Conservation (phyloP, 306 rosid genomes). For the Casuarina glauca region DNA sequence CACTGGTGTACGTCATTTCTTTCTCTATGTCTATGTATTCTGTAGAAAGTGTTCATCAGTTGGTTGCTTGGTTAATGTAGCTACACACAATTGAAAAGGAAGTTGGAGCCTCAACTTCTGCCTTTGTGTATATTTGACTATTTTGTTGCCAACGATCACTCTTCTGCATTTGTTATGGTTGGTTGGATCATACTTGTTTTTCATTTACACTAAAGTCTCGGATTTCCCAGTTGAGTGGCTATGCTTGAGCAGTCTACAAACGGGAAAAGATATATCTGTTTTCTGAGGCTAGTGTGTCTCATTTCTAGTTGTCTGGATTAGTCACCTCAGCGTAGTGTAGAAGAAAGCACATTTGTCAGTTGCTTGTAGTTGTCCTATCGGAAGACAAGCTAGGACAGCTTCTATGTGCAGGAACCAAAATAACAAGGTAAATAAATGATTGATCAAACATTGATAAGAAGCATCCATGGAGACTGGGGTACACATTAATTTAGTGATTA, state of each 20-base stretch:
- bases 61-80: constrained; percentile 4
- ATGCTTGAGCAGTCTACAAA: neutral
- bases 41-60: constrained; percentile 1
- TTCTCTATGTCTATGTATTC: constrained; percentile 9
- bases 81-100: constrained; percentile 8
- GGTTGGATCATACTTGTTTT: neutral
- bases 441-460: neutral
- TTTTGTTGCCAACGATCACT: neutral
- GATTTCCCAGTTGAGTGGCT: neutral
- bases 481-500: neutral
- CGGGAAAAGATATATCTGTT: neutral
- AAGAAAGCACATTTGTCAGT: neutral
- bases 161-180: neutral
- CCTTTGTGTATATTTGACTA: neutral
- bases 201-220: neutral
- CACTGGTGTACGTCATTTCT: neutral
- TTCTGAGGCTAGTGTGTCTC: neutral
- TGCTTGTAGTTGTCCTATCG: neutral
- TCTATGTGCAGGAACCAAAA: neutral
- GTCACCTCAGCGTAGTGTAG: neutral
- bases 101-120: neutral
- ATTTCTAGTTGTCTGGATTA: neutral
- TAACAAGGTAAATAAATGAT: neutral
- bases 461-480: neutral
- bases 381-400: neutral